These are phyloP conservation scores for Wallacemonas sp. DNA, from an alignment of 208 protist species.

Conservation along the genomic window DNA sequence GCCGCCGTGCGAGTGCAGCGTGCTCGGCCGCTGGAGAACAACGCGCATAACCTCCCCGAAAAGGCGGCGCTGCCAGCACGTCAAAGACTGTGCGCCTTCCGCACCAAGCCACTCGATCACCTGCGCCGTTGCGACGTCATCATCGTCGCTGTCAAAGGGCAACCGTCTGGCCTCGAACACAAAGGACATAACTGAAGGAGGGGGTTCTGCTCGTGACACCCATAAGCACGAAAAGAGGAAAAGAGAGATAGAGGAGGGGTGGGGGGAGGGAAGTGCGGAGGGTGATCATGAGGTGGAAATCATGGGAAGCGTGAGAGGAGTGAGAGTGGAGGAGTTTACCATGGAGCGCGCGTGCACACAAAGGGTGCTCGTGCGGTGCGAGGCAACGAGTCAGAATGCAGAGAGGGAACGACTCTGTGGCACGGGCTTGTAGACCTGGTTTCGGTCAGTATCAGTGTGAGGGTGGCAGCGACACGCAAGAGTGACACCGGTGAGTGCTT, in stretches of 20 bases:
- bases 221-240: neutral
- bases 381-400: too few relatives aligned
- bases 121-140: neutral
- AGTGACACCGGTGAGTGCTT: too few relatives aligned
- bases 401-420: too few relatives aligned
- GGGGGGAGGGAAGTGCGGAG: too few relatives aligned
- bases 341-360: too few relatives aligned
- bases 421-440: too few relatives aligned
- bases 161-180: constrained; percentile 73
- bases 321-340: neutral
- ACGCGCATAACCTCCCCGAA: constrained; percentile 49
- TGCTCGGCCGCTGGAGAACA: constrained; percentile 26
- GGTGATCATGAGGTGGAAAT: too few relatives aligned
- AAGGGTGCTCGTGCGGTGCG: too few relatives aligned
- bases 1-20: neutral
- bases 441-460: neutral
- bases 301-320: too few relatives aligned
- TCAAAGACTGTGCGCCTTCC: constrained; percentile 12
- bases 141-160: constrained; percentile 40
- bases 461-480: neutral
- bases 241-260: constrained; percentile 5
- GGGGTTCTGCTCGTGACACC: neutral
- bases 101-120: neutral
- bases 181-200: constrained; percentile 49
- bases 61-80: constrained; percentile 62